A percentile compares a stretch with the other conserved stretches of the same genome.
Conservation (phyloP, 768 basidiomycete genomes). For the Coprinopsis sp. region DNA sequence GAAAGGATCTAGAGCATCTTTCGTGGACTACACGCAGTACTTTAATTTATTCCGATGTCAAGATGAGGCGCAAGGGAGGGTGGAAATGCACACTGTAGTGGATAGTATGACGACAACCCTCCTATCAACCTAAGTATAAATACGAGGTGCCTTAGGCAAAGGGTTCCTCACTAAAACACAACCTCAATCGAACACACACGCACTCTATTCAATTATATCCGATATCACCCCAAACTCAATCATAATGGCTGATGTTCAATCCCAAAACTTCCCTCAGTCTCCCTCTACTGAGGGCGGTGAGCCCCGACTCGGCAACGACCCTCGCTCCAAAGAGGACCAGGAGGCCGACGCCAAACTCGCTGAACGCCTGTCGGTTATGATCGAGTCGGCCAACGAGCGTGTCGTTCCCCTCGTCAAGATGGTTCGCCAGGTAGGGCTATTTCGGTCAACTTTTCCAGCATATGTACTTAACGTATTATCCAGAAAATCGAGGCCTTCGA, state of each 20-base stretch:
- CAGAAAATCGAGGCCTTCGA: no score
- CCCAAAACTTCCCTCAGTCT: not conserved
- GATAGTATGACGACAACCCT: slow-evolving; percentile 1
- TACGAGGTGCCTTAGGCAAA: not conserved
- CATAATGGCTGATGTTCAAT: slow-evolving; percentile 2
- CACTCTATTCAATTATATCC: not conserved
- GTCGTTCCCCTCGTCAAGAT: slow-evolving; percentile 28
- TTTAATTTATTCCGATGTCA: not conserved
- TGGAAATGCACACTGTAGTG: not conserved
- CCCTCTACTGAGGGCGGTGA: not conserved
- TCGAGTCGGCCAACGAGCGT: slow-evolving; percentile 30
- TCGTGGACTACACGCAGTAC: not conserved
- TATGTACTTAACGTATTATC: not conserved
- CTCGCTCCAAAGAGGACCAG: slow-evolving; percentile 20
- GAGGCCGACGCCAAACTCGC: slow-evolving; percentile 26
- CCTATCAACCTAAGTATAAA: not conserved
- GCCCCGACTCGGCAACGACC: no score
- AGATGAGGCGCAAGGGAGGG: not conserved
- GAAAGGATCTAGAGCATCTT: not conserved
- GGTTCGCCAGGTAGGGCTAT: slow-evolving; percentile 31
- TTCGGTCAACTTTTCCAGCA: not conserved
- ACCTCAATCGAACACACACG: not conserved
- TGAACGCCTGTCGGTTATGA: slow-evolving; percentile 28
- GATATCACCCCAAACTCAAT: not conserved
- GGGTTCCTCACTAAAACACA: not conserved